phyloP scores from a whole-genome alignment of 2,329 filamentous ascomycete genomes.

The Metarhizium anisopliae region DNA sequence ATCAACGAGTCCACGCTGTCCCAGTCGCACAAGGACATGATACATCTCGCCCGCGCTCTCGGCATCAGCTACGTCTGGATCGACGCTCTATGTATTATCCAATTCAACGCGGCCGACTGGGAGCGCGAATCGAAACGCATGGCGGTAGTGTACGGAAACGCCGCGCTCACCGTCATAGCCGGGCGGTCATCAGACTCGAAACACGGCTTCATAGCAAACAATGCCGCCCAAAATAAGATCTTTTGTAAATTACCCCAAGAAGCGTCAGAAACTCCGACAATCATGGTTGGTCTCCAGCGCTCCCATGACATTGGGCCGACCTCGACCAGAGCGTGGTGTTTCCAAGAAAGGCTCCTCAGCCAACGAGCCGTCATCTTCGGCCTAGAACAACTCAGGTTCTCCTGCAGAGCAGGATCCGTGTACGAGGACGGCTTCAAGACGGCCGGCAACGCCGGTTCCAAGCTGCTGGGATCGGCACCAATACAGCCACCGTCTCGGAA shows the following conservation, averaged over 20 bases:
- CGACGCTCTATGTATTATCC: constrained; percentile 18
- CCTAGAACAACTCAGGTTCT: not conserved
- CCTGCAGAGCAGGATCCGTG: not conserved
- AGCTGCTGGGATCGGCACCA: not conserved
- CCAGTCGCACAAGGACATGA: not conserved
- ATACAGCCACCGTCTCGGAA: not conserved
- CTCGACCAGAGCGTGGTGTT: not conserved
- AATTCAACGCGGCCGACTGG: constrained; percentile 15
- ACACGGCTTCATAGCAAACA: not conserved
- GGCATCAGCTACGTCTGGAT: constrained; percentile 10
- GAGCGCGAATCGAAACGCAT: constrained; percentile 8
- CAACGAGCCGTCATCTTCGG: not conserved
- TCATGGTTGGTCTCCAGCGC: not conserved
- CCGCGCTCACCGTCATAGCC: not conserved
- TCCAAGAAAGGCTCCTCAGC: not conserved
- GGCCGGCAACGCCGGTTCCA: not conserved
- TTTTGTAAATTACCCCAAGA: not conserved
- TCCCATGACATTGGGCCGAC: not conserved
- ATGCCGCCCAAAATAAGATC: not conserved
- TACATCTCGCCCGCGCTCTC: not conserved
- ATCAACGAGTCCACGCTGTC: not conserved
- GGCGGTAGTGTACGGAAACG: constrained; percentile 5
- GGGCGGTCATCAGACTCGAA: not conserved
- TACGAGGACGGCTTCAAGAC: not conserved
- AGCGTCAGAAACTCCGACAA: not conserved